Evolutionary conservation across 2,329 filamentous ascomycete genomes (phyloP), one percentile per base, ranked within the genome.

Genomic region (Trichoderma pleuroti): DNA sequence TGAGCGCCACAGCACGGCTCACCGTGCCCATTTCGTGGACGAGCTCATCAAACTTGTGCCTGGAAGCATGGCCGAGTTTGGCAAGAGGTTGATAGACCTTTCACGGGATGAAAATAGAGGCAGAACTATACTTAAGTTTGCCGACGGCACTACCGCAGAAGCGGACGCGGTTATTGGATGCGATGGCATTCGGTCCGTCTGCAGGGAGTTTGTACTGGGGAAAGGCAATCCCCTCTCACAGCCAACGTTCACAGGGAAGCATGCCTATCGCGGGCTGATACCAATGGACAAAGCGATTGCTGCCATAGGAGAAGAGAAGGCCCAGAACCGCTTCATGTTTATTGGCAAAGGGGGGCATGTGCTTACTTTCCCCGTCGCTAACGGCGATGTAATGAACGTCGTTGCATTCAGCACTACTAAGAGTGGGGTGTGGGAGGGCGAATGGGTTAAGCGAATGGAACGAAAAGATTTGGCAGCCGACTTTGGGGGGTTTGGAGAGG

Each of bases 161-260:
- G 74, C 75, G 14, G 69, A 72, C 34, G 64, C 72, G 5, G 74
- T 77, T n/a, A 64, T 77, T 42, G 76, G 75, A 0, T 76, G 75
- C 30, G 76, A 77, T 62, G 76, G 76, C 28, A 75, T 74, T 28
- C 62, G 59, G 21, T 72, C 73, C 4, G 28, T 60, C 5, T 68
- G 65, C 32, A 57, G 65, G 42, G 56, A 61, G 2, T 68, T 68
- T 4, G 56, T 68, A 4, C 2, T 68, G 8, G 65, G 65, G 14
- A 68, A 68, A 21, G 56, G 59, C 16, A 61, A 61, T 4, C 56
- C 65, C 24, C n/a, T 61, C n/a, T 68, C 56, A 6, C 36, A 60
- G 30, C 65, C 65, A 7, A 2, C 1, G 2, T 68, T 68, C 18
- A 68, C 65, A 8, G 65, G 65, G 10, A 68, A 68, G 21, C 65